phyloP scores from a whole-genome alignment of 75 land plant genomes.

The Selaginella tamariscina region DNA sequence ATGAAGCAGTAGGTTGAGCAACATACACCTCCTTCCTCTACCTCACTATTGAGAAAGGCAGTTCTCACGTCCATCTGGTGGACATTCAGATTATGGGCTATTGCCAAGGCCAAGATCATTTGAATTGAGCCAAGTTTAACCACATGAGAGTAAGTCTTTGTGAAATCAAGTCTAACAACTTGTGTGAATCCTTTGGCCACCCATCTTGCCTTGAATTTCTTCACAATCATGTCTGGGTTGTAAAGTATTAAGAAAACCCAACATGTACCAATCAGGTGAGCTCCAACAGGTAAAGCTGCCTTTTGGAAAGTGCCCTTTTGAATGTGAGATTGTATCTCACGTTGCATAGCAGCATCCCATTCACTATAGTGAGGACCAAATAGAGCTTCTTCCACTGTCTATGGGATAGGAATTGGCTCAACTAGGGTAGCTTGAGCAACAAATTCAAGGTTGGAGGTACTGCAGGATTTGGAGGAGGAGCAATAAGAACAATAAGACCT shows the following conservation, averaged over 20 bases:
- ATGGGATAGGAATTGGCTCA: not conserved
- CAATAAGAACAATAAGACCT: no score
- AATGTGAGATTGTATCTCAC: not conserved
- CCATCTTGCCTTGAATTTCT: constrained; percentile 4
- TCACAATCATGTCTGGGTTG: not conserved
- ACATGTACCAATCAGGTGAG: not conserved
- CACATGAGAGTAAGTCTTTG: not conserved
- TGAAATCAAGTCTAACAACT: constrained; percentile 4
- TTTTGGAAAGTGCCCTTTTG: not conserved
- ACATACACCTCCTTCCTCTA: not conserved
- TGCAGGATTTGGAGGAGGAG: no score
- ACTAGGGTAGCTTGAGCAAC: not conserved
- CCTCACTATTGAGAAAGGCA: not conserved
- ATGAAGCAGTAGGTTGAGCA: not conserved
- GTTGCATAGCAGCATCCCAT: not conserved
- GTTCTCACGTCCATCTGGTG: constrained; percentile 8
- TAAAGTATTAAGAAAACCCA: not conserved
- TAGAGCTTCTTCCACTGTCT: not conserved
- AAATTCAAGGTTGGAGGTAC: no score
- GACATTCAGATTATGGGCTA: not conserved
- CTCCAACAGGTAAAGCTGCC: not conserved
- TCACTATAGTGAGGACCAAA: not conserved
- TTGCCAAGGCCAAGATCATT: not conserved
- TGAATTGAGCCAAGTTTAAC: not conserved
- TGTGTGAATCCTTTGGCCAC: constrained; percentile 6